Base-by-base conservation (phyloP, 495 filamentous ascomycete species). In the Hyaloscypha finlandica region DNA sequence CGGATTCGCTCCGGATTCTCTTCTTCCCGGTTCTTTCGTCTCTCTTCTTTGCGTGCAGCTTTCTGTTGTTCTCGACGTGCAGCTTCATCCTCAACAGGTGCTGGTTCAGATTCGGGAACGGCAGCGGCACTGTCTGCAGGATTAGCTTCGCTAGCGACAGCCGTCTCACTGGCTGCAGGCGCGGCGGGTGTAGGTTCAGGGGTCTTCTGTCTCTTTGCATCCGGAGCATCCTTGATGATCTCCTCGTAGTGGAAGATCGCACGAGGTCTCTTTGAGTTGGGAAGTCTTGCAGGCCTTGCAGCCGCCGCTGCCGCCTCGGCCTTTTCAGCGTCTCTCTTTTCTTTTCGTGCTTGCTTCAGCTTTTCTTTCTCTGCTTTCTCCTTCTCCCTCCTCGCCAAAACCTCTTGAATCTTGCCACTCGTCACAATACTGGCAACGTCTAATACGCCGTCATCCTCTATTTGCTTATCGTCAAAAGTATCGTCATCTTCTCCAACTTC, bases 371-470 rank as follows among this genome's bases (percentile, higher is more conserved):
- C 92, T n/a, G 84, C 85, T 80, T 96, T 97, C 73, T 96, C 92
- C 77, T 90, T 93, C 70, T 98, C 96, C 72, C 92, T 90, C 73
- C 90, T 91, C 6, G 92, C 94, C 12, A 99, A 81, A 70, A 92
- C 97, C 71, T 98, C 96, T 62, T 87, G 89, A 52, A 94, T 94
- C 78, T 97, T 92, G 42, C 95, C 96, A 66, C 90, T 93, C 0
- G 88, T 86, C 25, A 99, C 93, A 70, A 99, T 96, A 66, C 89
- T 94, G 25, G 95, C 95, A 35, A 99, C 93, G 74, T 99, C 93
- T 16, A 98, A 80, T 4, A 95, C 91, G 3, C 95, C 95, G 61
- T 99, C 95, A 11, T 88, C 84, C 30, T 89, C 87, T 5, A 80
- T 77, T 6, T 77, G 78, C 58, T 82, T 80, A 35, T 81, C 79